Conservation (phyloP, 2,329 filamentous ascomycete genomes). For the Elsinoe australis region DNA sequence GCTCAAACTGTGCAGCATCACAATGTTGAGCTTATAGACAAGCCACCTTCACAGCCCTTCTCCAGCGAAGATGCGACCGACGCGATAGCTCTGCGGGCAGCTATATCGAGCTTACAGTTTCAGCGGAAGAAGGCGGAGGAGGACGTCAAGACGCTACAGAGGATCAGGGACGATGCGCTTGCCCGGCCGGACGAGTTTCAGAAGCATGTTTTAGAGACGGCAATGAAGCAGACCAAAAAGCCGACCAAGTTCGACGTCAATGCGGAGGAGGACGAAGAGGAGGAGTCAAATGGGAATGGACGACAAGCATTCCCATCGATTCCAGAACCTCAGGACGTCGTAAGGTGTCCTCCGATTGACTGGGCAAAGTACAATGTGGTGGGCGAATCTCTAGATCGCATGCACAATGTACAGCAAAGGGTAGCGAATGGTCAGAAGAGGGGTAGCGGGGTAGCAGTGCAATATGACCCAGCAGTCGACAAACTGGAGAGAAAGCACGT, state of each 20-base stretch:
- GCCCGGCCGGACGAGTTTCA: constrained; percentile 65
- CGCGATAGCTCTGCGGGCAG: constrained; percentile 75
- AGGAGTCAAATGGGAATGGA: constrained; percentile 19
- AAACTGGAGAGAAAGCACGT: constrained; percentile 32
- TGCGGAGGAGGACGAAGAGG: constrained; percentile 28
- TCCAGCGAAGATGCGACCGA: constrained; percentile 61
- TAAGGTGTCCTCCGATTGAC: constrained; percentile 82
- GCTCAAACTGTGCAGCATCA: constrained; percentile 15
- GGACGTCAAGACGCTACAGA: constrained; percentile 64
- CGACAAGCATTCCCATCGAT: constrained; percentile 52
- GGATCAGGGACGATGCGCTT: constrained; percentile 63
- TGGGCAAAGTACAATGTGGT: constrained; percentile 93
- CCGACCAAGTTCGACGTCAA: constrained; percentile 26
- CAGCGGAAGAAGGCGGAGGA: constrained; percentile 70
- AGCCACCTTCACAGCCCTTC: constrained; percentile 40
- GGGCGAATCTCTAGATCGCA: constrained; percentile 71
- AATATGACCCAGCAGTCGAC: constrained; percentile 54
- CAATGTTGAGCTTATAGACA: constrained; percentile 33
- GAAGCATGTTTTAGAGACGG: constrained; percentile 48
- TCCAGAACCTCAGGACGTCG: constrained; percentile 70
- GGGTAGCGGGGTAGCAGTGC: constrained; percentile 48
- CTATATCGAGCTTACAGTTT: constrained; percentile 78
- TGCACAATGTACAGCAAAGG: constrained; percentile 71
- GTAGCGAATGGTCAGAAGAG: constrained; percentile 47
- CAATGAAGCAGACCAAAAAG: constrained; percentile 24